phyloP scores from a whole-genome alignment of 106 monocot species.

The Dendrobium catenatum region DNA sequence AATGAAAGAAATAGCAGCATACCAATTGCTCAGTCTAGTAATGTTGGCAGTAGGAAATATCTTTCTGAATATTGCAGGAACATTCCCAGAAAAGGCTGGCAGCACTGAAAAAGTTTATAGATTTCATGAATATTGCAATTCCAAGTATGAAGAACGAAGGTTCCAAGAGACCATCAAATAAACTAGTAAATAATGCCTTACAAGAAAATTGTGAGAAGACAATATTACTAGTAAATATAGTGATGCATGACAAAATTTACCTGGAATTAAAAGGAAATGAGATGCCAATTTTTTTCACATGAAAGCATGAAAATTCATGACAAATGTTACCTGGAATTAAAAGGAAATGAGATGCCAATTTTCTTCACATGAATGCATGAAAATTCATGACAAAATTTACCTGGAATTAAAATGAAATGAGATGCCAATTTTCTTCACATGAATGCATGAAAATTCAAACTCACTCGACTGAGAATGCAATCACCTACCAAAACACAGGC shows the following conservation, averaged over 20 bases:
- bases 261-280: background rate
- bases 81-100: conserved; percentile 97
- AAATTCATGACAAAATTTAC: background rate
- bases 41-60: conserved; percentile 80
- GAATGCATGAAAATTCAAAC: background rate
- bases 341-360: background rate
- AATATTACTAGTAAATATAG: background rate
- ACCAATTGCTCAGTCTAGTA: conserved; percentile 90
- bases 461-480: background rate
- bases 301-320: background rate
- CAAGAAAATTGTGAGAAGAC: background rate
- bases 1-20: conserved; percentile 9
- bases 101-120: conserved; percentile 48
- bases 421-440: conserved; percentile 2
- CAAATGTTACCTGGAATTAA: background rate
- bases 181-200: background rate
- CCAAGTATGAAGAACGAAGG: background rate
- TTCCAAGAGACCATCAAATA: background rate
- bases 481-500: background rate
- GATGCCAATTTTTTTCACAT: conserved; percentile 1
- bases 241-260: background rate
- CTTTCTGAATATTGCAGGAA: conserved; percentile 68
- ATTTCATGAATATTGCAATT: conserved; percentile 2
- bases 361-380: conserved; percentile 1
- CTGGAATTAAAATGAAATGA: background rate